Evolutionary conservation across 1,284 basidiomycete species (phyloP).

Genomic region (Afroboletus lepidellus): DNA sequence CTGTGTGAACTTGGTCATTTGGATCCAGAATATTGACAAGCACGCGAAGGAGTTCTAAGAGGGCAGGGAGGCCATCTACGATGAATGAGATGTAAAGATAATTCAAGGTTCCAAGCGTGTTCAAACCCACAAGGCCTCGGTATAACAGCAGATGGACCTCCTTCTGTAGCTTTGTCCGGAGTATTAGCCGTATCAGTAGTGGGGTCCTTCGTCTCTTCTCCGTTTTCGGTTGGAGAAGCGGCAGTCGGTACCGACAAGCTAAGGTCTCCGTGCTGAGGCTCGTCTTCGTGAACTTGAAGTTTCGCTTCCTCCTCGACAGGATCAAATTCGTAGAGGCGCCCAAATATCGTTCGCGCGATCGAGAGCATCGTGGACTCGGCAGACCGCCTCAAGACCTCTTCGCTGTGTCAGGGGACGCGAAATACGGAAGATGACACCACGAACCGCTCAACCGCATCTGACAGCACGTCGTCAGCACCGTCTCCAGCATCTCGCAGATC

Average conservation of each 20-base stretch:
- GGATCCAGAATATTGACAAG: constrained; percentile 95
- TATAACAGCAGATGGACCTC: constrained; percentile 9
- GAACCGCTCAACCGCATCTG: constrained; percentile 92
- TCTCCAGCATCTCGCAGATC: constrained; percentile 98
- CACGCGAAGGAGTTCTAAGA: constrained; percentile 91
- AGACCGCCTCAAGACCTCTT: constrained; percentile 87
- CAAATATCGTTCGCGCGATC: constrained; percentile 82
- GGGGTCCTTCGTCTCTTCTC: constrained; percentile 1
- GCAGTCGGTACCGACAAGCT: constrained; percentile 52
- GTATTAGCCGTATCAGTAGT: background rate
- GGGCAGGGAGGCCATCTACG: constrained; percentile 86
- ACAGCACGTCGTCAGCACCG: constrained; percentile 95
- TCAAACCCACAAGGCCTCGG: constrained; percentile 27
- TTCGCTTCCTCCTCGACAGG: constrained; percentile 67
- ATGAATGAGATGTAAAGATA: constrained; percentile 5
- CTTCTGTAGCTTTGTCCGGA: constrained; percentile 7
- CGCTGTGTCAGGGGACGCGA: constrained; percentile 18
- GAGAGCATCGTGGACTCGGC: constrained; percentile 93
- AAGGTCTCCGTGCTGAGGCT: constrained; percentile 53
- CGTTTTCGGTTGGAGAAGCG: constrained; percentile 9
- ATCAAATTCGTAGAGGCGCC: constrained; percentile 68
- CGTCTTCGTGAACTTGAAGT: constrained; percentile 47
- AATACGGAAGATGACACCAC: constrained; percentile 34
- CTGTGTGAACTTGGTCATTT: constrained; percentile 91
- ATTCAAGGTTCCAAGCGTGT: background rate